Percentiles rank a stretch among this genome's conserved stretches.
Evolutionary conservation across 805 yeast species (phyloP).

Genomic region (Saturnispora sanitii): DNA sequence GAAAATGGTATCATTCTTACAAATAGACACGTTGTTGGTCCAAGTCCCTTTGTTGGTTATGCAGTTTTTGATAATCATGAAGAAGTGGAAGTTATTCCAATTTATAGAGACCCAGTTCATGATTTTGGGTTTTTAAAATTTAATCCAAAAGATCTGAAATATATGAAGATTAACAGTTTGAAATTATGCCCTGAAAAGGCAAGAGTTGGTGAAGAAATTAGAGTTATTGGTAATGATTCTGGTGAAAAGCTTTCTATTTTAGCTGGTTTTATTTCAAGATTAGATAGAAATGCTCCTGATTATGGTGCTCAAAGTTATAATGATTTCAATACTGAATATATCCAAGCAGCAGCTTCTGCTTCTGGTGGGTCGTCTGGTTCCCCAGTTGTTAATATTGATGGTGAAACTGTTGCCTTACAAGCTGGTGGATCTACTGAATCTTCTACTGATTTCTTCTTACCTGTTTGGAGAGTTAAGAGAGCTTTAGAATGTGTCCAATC

Average conservation of each 20-base stretch:
- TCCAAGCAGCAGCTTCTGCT: constrained; percentile 93
- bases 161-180: constrained; percentile 60
- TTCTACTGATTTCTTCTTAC: constrained; percentile 86
- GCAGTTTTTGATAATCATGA: constrained; percentile 93
- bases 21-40: constrained; percentile 90
- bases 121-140: constrained; percentile 86
- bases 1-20: constrained; percentile 75
- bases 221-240: constrained; percentile 94
- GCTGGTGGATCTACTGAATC: constrained; percentile 93
- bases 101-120: constrained; percentile 90
- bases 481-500: constrained; percentile 69
- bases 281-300: constrained; percentile 91
- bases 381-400: constrained; percentile 87
- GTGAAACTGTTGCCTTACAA: constrained; percentile 81
- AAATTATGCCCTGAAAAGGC: constrained; percentile 74
- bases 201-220: constrained; percentile 82
- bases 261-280: constrained; percentile 75
- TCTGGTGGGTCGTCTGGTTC: constrained; percentile 95
- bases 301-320: constrained; percentile 82
- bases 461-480: constrained; percentile 72
- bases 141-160: constrained; percentile 60
- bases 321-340: constrained; percentile 89
- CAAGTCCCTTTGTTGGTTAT: constrained; percentile 88
- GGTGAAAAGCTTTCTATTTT: constrained; percentile 87
- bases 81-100: constrained; percentile 76